Base-by-base conservation (phyloP, 805 yeast species). In the Suhomyces faveliae region DNA sequence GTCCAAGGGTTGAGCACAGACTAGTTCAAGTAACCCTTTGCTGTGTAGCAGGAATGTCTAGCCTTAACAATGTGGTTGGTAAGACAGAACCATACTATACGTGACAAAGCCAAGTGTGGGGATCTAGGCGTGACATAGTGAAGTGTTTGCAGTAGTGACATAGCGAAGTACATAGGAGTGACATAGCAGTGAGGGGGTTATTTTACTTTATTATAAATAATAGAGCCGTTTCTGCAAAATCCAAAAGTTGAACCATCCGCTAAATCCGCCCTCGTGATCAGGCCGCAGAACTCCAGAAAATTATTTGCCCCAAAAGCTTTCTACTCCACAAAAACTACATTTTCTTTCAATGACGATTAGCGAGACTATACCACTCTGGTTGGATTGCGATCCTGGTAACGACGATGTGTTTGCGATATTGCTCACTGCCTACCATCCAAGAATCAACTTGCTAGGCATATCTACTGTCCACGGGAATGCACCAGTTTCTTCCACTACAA, bases 371-470 rank as follows among this genome's bases (percentile, higher is more conserved):
- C 95, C 96, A 0, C 58, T 89, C 4, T 89, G 96, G 96, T 64
- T 89, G 10, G 96, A 89, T 66, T 89, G 96, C 64, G 96, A 89
- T 60, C 96, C 96, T 0, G 96, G 96, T 1, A 94, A 86, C 58
- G 96, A 89, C 60, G 97, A 89, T 58, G 84, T 87, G 1, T 77
- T 87, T 40, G 96, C 94, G 3, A 72, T 89, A 6, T 67, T 87
- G 8, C 53, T 89, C 21, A 81, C 88, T 0, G 69, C 80, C 6
- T 79, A 77, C 58, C 78, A 82, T 52, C 87, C 89, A 0, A 66
- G 74, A 21, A 79, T 81, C 64, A 63, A 78, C 12, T 63, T 87
- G 8, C 55, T 82, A 3, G 95, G 94, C 2, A 74, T 87, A n/a
- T 81, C 89, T 24, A 83, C 92, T 0, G 85, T 84, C 19, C 84